Conservation (phyloP, 495 filamentous ascomycete genomes). For the Xylaria intraflava region DNA sequence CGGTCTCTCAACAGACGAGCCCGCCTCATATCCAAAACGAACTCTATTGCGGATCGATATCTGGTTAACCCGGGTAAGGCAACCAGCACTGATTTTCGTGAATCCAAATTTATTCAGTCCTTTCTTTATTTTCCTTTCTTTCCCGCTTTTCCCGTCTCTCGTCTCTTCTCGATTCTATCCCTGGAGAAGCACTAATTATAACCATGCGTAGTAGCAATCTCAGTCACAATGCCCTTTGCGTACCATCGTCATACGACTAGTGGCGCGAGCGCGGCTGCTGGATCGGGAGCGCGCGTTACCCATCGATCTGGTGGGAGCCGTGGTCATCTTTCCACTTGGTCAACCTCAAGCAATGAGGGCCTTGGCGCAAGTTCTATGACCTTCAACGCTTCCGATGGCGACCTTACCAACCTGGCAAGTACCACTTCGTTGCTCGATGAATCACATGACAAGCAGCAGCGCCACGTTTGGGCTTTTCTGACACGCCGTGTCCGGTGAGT, state of each 20-base stretch:
- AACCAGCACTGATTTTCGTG: not conserved
- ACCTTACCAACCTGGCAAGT: not conserved
- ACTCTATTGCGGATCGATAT: not conserved
- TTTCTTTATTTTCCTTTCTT: not conserved
- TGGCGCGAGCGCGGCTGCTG: not conserved
- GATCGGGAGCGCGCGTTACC: conserved; percentile 4
- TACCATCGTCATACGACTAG: conserved; percentile 15
- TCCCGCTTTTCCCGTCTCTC: not conserved
- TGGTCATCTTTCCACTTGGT: conserved; percentile 14
- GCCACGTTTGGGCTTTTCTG: conserved; percentile 1
- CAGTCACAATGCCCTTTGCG: conserved; percentile 9
- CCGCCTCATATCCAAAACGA: no score
- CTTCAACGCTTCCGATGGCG: conserved; percentile 4
- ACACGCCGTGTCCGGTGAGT: conserved; percentile 11
- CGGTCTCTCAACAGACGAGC: no score
- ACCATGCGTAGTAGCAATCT: not conserved
- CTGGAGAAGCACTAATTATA: not conserved
- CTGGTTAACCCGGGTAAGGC: not conserved
- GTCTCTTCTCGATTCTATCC: not conserved
- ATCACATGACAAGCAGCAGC: conserved; percentile 4
- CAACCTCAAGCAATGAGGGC: conserved; percentile 16
- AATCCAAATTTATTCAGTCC: not conserved
- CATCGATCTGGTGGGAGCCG: conserved; percentile 5
- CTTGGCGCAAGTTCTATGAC: conserved; percentile 1
- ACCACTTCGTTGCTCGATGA: conserved; percentile 6